These are phyloP conservation scores for Metschnikowia noctiluminum DNA, from an alignment of 805 yeast genomes.

Conservation along the genomic window DNA sequence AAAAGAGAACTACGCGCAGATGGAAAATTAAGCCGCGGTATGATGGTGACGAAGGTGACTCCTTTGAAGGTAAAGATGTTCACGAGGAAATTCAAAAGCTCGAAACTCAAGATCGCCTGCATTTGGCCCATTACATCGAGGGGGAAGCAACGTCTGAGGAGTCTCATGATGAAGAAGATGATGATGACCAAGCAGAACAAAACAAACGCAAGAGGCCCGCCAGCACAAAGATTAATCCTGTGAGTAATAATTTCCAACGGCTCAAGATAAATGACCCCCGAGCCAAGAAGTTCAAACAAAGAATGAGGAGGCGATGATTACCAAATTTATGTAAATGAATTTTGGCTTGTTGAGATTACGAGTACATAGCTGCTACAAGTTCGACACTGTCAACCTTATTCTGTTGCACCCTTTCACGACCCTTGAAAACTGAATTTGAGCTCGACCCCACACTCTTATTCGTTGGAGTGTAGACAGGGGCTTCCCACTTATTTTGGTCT, in stretches of 20 bases:
- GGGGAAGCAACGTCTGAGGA: constrained; percentile 2
- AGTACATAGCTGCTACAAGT: constrained; percentile 16
- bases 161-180: background rate
- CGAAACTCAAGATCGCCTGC: constrained; percentile 27
- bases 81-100: constrained; percentile 39
- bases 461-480: constrained; percentile 40
- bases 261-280: constrained; percentile 50
- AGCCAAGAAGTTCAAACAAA: constrained; percentile 38
- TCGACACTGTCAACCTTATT: constrained; percentile 12
- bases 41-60: constrained; percentile 24
- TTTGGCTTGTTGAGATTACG: background rate
- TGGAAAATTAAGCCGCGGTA: constrained; percentile 45
- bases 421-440: background rate
- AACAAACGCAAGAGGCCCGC: constrained; percentile 12
- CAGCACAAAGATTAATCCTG: constrained; percentile 24
- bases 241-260: constrained; percentile 50
- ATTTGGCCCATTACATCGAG: constrained; percentile 23
- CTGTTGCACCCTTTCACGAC: constrained; percentile 16
- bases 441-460: background rate
- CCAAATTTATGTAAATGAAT: too few relatives aligned
- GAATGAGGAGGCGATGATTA: constrained; percentile 31
- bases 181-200: constrained; percentile 15
- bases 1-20: constrained; percentile 51
- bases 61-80: constrained; percentile 36
- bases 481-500: constrained; percentile 54